Base-by-base conservation (phyloP, 2,329 filamentous ascomycete species). In the Ophiosphaerella narmari region DNA sequence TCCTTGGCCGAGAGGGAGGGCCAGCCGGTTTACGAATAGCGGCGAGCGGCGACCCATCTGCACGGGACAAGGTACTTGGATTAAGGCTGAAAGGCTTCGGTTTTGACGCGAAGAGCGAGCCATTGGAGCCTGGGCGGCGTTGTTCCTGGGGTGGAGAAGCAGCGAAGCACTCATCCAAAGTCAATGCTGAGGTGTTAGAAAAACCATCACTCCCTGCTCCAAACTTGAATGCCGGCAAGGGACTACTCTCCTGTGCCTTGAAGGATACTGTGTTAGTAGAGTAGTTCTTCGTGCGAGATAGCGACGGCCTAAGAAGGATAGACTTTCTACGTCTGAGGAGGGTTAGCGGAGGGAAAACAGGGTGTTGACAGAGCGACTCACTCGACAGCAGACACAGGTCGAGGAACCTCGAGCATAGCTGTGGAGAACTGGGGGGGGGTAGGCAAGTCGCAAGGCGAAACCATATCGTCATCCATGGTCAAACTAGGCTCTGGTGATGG, bases 81-180 rank as follows among this genome's bases (percentile, higher is more conserved):
- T 85, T 77, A 63, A 82, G 81, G 39, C 82, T 77, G 55, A 91
- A 88, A 35, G 88, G 81, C 52, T 88, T 86, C 39, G 84, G 74
- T 35, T 87, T 85, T 16, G 86, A 80, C 16, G 82, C 78, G n/a
- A 81, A 79, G 59, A 85, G 79, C 39, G 60, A 62, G 47, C 67
- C 68, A 45, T 83, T 76, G 52, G 74, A 78, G 50, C 85, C 83
- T 46, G 82, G 77, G 23, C 84, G 80, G 50, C 83, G 80, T 29
- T 29, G 26, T 62, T 92, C 86, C 57, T 87, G 87, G 12, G 87
- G 86, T 2, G 92, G 89, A 11, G 91, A 94, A 59, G 88, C 85
- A 46, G 86, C 81, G 70, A 95, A 95, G 78, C 88, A 91, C 70
- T 95, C 90, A 61, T 86, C 85, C 39, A 94, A 74, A 13, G 88